These are phyloP conservation scores for Suillus decipiens DNA, from an alignment of 768 basidiomycete genomes.

Conservation along the genomic window DNA sequence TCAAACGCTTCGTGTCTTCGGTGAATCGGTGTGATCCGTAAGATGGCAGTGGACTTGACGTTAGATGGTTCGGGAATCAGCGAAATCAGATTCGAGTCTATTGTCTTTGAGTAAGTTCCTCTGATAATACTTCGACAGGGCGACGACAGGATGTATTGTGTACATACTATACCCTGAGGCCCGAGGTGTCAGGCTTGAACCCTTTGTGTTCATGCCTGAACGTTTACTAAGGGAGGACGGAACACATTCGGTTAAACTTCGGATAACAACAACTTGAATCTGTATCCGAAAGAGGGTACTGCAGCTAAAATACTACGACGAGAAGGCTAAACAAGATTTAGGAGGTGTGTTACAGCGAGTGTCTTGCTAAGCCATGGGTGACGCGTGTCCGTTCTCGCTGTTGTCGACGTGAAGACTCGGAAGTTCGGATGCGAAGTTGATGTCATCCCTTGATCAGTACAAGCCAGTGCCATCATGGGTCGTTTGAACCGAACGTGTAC, in stretches of 20 bases:
- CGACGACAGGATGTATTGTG: conserved; percentile 25
- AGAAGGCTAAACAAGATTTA: conserved; percentile 4
- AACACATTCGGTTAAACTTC: conserved; percentile 19
- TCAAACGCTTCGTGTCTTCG: too few species aligned
- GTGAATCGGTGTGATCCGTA: neutral
- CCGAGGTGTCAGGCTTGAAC: conserved; percentile 9
- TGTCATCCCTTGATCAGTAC: conserved; percentile 22
- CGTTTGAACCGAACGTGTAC: neutral
- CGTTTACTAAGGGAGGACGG: conserved; percentile 21
- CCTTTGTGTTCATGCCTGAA: conserved; percentile 24
- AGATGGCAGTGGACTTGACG: too few species aligned
- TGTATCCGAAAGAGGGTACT: conserved; percentile 24
- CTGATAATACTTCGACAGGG: conserved; percentile 16
- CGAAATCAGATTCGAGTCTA: conserved; percentile 8
- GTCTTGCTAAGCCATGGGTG: conserved; percentile 29
- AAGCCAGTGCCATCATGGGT: conserved; percentile 30
- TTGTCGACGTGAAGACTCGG: conserved; percentile 23
- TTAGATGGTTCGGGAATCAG: neutral
- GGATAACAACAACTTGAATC: conserved; percentile 16
- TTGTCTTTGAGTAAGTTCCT: conserved; percentile 17
- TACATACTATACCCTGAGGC: neutral
- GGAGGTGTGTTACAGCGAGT: conserved; percentile 27
- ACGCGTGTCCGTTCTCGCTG: conserved; percentile 26
- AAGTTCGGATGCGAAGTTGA: conserved; percentile 35
- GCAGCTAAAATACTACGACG: neutral